Conservation (phyloP, 169 alveolate species). For the Plasmodium inui region DNA sequence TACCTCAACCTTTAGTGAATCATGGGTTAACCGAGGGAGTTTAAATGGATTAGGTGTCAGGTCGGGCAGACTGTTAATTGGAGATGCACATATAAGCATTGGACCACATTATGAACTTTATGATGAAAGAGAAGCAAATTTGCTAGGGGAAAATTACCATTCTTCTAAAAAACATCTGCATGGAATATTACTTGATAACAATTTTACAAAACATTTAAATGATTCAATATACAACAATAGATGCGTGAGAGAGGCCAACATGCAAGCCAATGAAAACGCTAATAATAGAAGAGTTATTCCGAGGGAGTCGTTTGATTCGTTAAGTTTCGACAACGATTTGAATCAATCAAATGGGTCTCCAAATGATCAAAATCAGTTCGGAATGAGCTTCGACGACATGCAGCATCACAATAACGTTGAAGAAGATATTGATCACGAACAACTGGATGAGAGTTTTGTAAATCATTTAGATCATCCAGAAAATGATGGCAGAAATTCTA, state of each 20-base stretch:
- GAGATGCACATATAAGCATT: not conserved
- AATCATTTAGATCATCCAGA: not conserved
- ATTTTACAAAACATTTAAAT: not conserved
- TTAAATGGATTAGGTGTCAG: conserved; percentile 1
- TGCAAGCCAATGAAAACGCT: not conserved
- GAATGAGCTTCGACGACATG: not conserved
- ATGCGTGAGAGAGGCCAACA: not conserved
- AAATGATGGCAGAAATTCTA: not conserved
- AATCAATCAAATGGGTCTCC: not conserved
- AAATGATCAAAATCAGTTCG: not conserved
- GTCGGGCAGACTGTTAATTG: not conserved
- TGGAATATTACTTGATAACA: not conserved
- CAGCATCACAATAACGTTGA: not conserved
- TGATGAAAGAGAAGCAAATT: not conserved
- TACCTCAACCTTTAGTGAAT: not conserved
- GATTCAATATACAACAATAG: not conserved
- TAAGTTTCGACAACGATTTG: not conserved
- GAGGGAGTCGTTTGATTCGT: not conserved
- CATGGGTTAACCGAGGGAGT: conserved; percentile 2
- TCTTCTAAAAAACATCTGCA: not conserved
- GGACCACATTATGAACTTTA: not conserved
- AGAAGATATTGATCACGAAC: not conserved
- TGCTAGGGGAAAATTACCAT: not conserved
- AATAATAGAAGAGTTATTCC: not conserved
- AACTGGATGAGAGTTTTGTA: not conserved